Conservation (phyloP, 352 stramenopile species). For the Phytophthora syringae region DNA sequence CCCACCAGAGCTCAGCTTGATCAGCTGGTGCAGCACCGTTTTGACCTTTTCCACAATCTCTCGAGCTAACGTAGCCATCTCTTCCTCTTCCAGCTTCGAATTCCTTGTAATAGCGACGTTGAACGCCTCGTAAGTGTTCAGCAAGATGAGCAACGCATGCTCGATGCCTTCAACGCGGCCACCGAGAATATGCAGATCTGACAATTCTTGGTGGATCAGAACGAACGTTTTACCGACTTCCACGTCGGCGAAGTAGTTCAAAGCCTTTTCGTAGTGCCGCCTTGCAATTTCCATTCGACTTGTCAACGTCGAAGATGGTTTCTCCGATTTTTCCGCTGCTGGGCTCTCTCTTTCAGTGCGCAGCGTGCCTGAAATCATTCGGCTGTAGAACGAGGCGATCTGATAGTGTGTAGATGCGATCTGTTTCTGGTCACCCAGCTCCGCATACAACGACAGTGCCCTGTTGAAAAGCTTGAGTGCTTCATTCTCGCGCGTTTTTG, state of each 20-base stretch:
- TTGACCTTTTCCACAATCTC: constrained; percentile 69
- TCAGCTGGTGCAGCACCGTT: constrained; percentile 65
- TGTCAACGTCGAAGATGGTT: constrained; percentile 42
- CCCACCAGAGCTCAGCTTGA: constrained; percentile 44
- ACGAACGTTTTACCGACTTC: constrained; percentile 84
- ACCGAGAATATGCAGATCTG: constrained; percentile 74
- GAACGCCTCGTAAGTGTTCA: constrained; percentile 83
- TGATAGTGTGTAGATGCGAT: constrained; percentile 85
- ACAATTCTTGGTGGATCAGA: constrained; percentile 83
- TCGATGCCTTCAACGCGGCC: constrained; percentile 76
- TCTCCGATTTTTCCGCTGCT: constrained; percentile 12
- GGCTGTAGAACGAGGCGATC: constrained; percentile 80
- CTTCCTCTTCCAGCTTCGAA: constrained; percentile 25
- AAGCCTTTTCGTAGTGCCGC: constrained; percentile 85
- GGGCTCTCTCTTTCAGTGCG: constrained; percentile 19
- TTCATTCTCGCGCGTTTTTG: constrained; percentile 52
- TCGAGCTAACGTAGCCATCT: constrained; percentile 47
- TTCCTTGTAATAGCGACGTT: constrained; percentile 14
- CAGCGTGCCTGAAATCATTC: constrained; percentile 59
- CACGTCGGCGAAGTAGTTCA: constrained; percentile 75
- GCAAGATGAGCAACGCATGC: constrained; percentile 75
- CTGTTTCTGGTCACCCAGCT: constrained; percentile 78
- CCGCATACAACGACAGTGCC: constrained; percentile 74
- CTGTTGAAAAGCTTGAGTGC: constrained; percentile 73
- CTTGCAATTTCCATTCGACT: constrained; percentile 83